phyloP scores from a whole-genome alignment of 202 grass and related monocot species.

The Panicum virgatum region DNA sequence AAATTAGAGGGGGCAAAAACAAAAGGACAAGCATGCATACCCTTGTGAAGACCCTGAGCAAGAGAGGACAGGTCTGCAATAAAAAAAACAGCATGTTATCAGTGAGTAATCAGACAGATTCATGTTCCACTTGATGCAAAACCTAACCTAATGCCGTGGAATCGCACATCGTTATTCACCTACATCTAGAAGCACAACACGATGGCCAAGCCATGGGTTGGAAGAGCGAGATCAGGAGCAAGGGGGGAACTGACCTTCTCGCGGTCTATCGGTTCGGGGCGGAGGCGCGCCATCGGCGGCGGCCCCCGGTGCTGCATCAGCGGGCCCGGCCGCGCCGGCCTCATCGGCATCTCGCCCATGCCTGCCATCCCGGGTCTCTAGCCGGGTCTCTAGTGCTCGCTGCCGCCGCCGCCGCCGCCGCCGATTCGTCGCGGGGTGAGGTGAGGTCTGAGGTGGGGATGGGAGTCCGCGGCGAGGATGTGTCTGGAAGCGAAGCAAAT shows the following conservation, averaged over 20 bases:
- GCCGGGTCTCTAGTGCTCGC: neutral
- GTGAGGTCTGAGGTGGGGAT: neutral
- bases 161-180: neutral
- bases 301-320: conserved; percentile 72
- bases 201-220: neutral
- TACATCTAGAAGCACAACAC: neutral
- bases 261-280: conserved; percentile 79
- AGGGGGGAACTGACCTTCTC: conserved; percentile 61
- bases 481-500: neutral
- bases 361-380: conserved; percentile 41
- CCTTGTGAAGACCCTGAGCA: conserved; percentile 96
- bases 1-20: neutral
- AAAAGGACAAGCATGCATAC: conserved; percentile 32
- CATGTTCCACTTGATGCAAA: conserved; percentile 20
- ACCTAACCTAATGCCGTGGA: neutral
- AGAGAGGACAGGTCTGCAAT: conserved; percentile 89
- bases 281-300: conserved; percentile 62
- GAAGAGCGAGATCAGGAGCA: neutral
- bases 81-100: neutral
- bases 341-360: conserved; percentile 54
- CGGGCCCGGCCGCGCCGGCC: conserved; percentile 59
- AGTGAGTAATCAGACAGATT: conserved; percentile 24
- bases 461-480: neutral
- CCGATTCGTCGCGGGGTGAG: neutral
- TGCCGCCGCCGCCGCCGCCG: conserved; percentile 9